These are phyloP conservation scores for Pyricularia sp. DNA, from an alignment of 2,329 filamentous ascomycete genomes.

Conservation along the genomic window DNA sequence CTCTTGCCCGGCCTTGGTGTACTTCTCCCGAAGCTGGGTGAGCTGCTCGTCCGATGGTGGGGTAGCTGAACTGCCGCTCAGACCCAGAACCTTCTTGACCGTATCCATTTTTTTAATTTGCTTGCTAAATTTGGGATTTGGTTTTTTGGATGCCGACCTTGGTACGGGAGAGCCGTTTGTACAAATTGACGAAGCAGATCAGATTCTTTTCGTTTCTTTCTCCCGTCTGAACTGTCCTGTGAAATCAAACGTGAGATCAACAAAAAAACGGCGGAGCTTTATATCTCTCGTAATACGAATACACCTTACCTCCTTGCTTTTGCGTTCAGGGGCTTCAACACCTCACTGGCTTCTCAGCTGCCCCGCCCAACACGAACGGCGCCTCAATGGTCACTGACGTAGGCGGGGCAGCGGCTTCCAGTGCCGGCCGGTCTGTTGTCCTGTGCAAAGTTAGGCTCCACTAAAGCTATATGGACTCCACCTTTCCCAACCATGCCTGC, in stretches of 20 bases:
- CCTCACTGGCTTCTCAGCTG: constrained; percentile 1
- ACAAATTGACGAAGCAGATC: not conserved
- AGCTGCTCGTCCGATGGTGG: constrained; percentile 58
- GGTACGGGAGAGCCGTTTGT: not conserved
- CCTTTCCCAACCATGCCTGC: not conserved
- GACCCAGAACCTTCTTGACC: constrained; percentile 31
- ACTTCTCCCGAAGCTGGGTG: constrained; percentile 60
- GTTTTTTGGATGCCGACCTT: not conserved
- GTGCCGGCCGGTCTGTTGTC: not conserved
- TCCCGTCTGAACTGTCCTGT: not conserved
- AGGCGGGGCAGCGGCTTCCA: not conserved
- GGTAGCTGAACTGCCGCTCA: constrained; percentile 26
- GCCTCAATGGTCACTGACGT: not conserved
- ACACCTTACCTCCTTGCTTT: not conserved
- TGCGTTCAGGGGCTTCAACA: not conserved
- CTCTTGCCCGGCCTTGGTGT: constrained; percentile 64
- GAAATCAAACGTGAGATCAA: not conserved
- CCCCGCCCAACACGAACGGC: not conserved
- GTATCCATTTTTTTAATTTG: constrained; percentile 25
- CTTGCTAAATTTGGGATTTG: not conserved
- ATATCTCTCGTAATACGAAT: not conserved
- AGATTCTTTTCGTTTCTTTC: not conserved
- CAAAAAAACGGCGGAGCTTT: not conserved
- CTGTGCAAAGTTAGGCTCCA: not conserved
- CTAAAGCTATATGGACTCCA: not conserved